phyloP scores from a whole-genome alignment of 441 rosid genomes.

The Bruguiera hainesii region DNA sequence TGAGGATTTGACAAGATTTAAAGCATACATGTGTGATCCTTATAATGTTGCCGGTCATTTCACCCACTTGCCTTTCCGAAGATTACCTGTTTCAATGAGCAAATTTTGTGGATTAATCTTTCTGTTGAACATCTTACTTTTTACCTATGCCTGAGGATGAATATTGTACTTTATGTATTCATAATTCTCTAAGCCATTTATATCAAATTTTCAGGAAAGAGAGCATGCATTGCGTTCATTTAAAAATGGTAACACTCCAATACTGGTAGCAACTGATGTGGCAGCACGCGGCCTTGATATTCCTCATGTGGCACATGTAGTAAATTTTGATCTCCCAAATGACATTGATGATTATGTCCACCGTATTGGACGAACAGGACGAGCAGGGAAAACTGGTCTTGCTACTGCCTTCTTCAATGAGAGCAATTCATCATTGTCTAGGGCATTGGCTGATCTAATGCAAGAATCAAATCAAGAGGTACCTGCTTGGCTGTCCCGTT shows the following conservation, averaged over 20 bases:
- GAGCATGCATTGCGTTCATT: conserved; percentile 82
- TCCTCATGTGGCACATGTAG: conserved; percentile 89
- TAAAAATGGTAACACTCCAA: conserved; percentile 83
- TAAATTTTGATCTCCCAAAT: conserved; percentile 91
- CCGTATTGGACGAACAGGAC: conserved; percentile 89
- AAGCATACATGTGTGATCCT: too few relatives aligned
- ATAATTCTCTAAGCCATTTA: neutral
- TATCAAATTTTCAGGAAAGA: conserved; percentile 60
- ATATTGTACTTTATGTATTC: neutral
- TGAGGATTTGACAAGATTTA: neutral
- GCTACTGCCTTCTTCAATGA: conserved; percentile 97
- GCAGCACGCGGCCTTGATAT: conserved; percentile 97
- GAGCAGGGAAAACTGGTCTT: conserved; percentile 85
- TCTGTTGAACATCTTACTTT: neutral
- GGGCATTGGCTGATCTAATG: conserved; percentile 68
- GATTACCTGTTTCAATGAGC: too few relatives aligned
- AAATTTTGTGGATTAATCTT: neutral
- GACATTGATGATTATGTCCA: conserved; percentile 96
- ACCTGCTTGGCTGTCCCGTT: conserved; percentile 80
- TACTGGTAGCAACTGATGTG: conserved; percentile 90
- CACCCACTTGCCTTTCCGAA: too few relatives aligned
- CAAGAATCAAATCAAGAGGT: conserved; percentile 96
- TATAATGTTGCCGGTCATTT: too few relatives aligned
- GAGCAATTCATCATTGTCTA: conserved; percentile 69
- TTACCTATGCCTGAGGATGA: neutral